Evolutionary conservation across 148 eudicot genomes (phyloP).

Genomic region (Fallopia convolvulus): DNA sequence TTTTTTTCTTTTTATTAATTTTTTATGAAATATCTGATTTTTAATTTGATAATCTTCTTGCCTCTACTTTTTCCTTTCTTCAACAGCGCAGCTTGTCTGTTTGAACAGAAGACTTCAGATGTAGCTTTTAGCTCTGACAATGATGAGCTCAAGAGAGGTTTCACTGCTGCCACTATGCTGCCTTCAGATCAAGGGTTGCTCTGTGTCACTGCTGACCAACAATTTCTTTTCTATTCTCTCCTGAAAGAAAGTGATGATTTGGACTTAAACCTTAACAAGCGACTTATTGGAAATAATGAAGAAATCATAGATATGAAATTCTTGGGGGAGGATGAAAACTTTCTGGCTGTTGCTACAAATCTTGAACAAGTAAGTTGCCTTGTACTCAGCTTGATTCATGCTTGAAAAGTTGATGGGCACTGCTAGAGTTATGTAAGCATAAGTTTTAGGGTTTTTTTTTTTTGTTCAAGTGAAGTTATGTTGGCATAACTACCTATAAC

Average conservation of each 20-base stretch:
- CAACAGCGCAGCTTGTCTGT: slow-evolving; percentile 65
- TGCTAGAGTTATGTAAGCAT: not conserved
- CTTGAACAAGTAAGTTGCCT: slow-evolving; percentile 63
- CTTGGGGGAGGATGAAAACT: slow-evolving; percentile 84
- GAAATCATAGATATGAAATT: slow-evolving; percentile 94
- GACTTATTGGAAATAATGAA: slow-evolving; percentile 88
- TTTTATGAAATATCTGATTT: not conserved
- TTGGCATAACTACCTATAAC: not conserved
- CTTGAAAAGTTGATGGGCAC: not conserved
- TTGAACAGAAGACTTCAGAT: slow-evolving; percentile 85
- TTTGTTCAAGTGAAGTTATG: not conserved
- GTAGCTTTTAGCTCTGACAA: slow-evolving; percentile 55
- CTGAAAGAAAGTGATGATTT: slow-evolving; percentile 41
- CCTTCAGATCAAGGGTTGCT: slow-evolving; percentile 77
- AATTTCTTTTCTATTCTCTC: slow-evolving; percentile 67
- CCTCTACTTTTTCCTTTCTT: not conserved
- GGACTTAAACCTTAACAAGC: slow-evolving; percentile 44
- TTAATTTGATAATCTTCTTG: slow-evolving; percentile 1
- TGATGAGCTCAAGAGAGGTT: slow-evolving; percentile 73
- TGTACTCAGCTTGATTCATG: not conserved
- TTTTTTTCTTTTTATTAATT: not conserved
- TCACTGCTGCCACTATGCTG: slow-evolving; percentile 72
- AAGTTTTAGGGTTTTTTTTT: not conserved
- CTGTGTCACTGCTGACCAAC: slow-evolving; percentile 87
- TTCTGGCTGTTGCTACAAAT: slow-evolving; percentile 93